Evolutionary conservation across 495 filamentous ascomycete genomes (phyloP).

Genomic region (Pyronema omphalodes): DNA sequence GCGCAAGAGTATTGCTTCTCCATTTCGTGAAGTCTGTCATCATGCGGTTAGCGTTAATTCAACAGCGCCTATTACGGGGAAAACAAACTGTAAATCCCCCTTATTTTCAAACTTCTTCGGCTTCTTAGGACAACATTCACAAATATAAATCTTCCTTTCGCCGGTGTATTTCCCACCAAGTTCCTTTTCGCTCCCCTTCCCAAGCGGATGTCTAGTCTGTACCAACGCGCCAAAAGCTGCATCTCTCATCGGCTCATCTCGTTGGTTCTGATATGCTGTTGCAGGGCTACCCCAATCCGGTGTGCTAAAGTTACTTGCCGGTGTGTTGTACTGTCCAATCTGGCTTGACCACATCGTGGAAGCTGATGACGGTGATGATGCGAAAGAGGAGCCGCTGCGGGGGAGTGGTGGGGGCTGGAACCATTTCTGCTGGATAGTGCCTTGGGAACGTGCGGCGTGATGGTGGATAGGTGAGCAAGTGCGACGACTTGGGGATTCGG

Average conservation of each 20-base stretch:
- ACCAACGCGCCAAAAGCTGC: not conserved
- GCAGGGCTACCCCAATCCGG: conserved; percentile 17
- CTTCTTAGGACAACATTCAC: conserved; percentile 96
- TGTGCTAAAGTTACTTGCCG: conserved; percentile 19
- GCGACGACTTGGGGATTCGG: conserved; percentile 16
- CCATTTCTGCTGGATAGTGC: conserved; percentile 10
- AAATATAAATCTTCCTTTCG: conserved; percentile 36
- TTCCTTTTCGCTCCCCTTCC: not conserved
- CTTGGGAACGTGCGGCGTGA: conserved; percentile 6
- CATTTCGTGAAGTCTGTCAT: conserved; percentile 51
- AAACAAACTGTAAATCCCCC: conserved; percentile 66
- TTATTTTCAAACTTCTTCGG: conserved; percentile 88
- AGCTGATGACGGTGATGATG: conserved; percentile 13
- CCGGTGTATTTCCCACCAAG: conserved; percentile 15
- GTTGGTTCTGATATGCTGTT: not conserved
- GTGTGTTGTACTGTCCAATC: conserved; percentile 13
- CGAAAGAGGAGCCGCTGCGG: conserved; percentile 17
- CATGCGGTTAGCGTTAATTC: conserved; percentile 4
- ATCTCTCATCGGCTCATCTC: not conserved
- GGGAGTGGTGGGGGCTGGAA: conserved; percentile 9
- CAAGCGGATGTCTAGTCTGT: not conserved
- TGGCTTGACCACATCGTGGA: conserved; percentile 20
- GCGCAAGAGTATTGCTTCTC: conserved; percentile 93
- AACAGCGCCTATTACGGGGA: not conserved
- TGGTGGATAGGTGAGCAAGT: conserved; percentile 21